Percentiles rank a stretch among this genome's conserved stretches.
Evolutionary conservation across 306 rosid species (phyloP).

Genomic region (Begonia loranthoides): DNA sequence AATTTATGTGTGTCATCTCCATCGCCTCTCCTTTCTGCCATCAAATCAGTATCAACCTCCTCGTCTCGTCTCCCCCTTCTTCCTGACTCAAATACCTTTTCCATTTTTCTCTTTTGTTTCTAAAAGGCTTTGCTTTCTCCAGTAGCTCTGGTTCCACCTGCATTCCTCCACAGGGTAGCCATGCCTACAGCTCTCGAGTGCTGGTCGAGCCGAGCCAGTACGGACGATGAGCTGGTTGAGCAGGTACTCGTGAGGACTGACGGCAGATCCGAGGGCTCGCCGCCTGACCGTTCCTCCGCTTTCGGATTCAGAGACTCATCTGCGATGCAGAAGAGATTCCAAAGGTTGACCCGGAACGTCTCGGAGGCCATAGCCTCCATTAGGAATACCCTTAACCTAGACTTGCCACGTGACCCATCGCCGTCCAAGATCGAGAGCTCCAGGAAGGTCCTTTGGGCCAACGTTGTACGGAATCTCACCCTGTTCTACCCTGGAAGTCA

Average conservation of each 20-base stretch:
- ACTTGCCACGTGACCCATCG: slow-evolving; percentile 29
- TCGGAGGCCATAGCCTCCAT: slow-evolving; percentile 66
- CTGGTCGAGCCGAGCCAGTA: slow-evolving; percentile 66
- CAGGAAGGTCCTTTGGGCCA: slow-evolving; percentile 69
- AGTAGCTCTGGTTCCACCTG: no score
- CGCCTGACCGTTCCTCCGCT: slow-evolving; percentile 19
- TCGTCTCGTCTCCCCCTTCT: background rate
- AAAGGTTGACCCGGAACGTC: slow-evolving; percentile 61
- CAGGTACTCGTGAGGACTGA: slow-evolving; percentile 63
- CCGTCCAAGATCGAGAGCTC: slow-evolving; percentile 35
- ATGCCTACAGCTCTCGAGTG: slow-evolving; percentile 90
- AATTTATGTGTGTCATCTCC: no score
- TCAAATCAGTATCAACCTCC: background rate
- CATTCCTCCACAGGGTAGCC: background rate
- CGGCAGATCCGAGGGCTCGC: slow-evolving; percentile 47
- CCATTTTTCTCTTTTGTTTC: background rate
- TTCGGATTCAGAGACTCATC: slow-evolving; percentile 36
- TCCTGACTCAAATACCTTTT: no score
- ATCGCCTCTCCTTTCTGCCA: no score
- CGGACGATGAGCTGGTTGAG: slow-evolving; percentile 68
- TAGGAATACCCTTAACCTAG: slow-evolving; percentile 66
- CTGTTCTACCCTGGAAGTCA: slow-evolving; percentile 87
- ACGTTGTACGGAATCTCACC: slow-evolving; percentile 60
- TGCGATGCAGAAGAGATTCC: slow-evolving; percentile 59
- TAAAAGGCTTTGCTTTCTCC: background rate